Conservation (phyloP, 2,329 filamentous ascomycete genomes). For the Ramularia collo-cygni region DNA sequence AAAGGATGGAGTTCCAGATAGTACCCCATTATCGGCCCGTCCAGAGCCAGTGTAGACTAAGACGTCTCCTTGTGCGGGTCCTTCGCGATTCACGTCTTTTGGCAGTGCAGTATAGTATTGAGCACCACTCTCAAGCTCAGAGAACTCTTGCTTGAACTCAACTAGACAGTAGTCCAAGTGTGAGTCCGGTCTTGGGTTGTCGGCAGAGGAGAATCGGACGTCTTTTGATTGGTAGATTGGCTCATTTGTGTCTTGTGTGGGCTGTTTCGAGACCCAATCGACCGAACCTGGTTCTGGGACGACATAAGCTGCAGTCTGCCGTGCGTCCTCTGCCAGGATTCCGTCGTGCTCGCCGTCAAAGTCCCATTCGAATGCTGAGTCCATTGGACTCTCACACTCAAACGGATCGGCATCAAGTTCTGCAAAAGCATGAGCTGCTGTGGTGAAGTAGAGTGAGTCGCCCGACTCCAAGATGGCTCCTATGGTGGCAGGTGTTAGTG, state of each 20-base stretch:
- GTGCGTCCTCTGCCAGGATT: background rate
- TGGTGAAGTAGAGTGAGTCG: constrained; percentile 6
- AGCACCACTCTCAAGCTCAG: background rate
- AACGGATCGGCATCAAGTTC: background rate
- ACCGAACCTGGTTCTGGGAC: background rate
- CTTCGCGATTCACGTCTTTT: background rate
- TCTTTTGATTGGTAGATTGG: constrained; percentile 2
- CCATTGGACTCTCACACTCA: background rate
- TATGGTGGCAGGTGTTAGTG: background rate
- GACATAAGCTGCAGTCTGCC: background rate
- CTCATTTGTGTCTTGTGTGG: too few species aligned
- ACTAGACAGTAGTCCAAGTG: constrained; percentile 7
- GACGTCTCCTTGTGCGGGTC: background rate
- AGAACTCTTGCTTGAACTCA: background rate
- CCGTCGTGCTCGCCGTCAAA: constrained; percentile 5
- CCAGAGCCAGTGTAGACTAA: constrained; percentile 6
- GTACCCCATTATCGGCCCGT: background rate
- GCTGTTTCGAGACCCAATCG: too few species aligned
- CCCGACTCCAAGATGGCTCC: constrained; percentile 4
- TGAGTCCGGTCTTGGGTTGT: background rate
- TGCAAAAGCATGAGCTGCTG: constrained; percentile 5
- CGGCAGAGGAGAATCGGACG: constrained; percentile 2
- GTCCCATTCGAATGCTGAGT: background rate
- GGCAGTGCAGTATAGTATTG: background rate
- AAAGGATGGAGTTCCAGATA: constrained; percentile 4